These are phyloP conservation scores for Aurifilum marmelostoma DNA, from an alignment of 2,329 filamentous ascomycete species.

Conservation along the genomic window DNA sequence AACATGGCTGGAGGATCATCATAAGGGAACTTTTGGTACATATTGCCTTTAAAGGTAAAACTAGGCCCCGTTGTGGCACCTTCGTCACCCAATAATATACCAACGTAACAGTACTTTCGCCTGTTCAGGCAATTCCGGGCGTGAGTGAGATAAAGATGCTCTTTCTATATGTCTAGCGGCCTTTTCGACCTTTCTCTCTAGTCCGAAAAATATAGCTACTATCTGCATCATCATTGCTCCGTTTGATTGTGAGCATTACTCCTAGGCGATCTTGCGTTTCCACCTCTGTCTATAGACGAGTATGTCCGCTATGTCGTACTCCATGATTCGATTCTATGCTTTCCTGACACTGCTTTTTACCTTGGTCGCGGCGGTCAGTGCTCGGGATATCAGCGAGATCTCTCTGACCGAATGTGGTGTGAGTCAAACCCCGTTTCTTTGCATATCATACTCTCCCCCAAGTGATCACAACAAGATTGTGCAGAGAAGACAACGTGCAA, in stretches of 20 bases:
- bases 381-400: slow-evolving; percentile 14
- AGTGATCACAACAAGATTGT: not conserved
- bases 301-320: slow-evolving; percentile 1
- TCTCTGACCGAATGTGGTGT: slow-evolving; percentile 17
- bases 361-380: not conserved
- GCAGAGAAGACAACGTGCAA: not conserved
- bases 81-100: too few species aligned
- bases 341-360: not conserved
- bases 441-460: not conserved
- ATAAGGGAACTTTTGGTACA: not conserved
- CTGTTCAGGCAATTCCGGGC: not conserved
- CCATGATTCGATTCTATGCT: not conserved
- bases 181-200: not conserved
- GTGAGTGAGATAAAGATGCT: not conserved
- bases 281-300: too few species aligned
- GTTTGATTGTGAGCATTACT: not conserved
- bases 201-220: not conserved
- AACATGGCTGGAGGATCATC: not conserved
- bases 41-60: not conserved
- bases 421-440: not conserved
- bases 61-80: too few species aligned
- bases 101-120: not conserved
- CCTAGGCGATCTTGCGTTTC: too few species aligned
- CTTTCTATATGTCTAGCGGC: not conserved
- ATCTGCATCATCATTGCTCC: not conserved